Conservation (phyloP, 2,329 filamentous ascomycete genomes). For the Ascochyta lentis region DNA sequence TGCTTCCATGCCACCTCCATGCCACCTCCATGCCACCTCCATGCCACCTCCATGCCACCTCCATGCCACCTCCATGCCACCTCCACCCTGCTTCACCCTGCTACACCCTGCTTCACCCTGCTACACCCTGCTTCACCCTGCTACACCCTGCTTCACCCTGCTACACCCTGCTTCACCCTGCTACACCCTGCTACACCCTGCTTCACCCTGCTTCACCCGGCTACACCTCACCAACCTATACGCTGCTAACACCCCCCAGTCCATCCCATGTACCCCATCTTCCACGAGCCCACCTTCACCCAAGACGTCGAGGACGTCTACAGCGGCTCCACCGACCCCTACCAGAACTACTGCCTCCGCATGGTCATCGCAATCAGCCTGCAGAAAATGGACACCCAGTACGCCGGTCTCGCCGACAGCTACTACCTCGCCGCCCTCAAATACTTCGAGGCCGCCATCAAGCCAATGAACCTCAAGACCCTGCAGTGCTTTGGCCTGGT, state of each 20-base stretch:
- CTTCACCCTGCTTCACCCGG: no score
- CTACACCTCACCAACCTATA: background rate
- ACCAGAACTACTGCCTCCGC: slow-evolving; percentile 85
- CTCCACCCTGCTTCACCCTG: no score
- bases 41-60: no score
- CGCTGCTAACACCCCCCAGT: slow-evolving; percentile 59
- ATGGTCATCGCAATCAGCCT: slow-evolving; percentile 95
- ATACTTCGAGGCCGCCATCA: slow-evolving; percentile 80
- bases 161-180: no score
- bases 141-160: no score
- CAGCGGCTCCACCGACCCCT: slow-evolving; percentile 74
- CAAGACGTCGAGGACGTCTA: slow-evolving; percentile 83
- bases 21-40: no score
- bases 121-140: no score
- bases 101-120: no score
- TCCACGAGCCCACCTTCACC: slow-evolving; percentile 83
- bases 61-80: no score
- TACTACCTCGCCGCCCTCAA: slow-evolving; percentile 92
- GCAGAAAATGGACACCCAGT: slow-evolving; percentile 87
- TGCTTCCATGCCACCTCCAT: background rate
- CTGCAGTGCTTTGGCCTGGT: slow-evolving; percentile 89
- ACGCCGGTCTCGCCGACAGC: slow-evolving; percentile 91
- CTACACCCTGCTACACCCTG: no score
- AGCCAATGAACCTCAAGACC: slow-evolving; percentile 87
- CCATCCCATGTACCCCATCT: slow-evolving; percentile 83